These are phyloP conservation scores for Colletotrichum tabaci DNA, from an alignment of 2,329 filamentous ascomycete species.

Conservation along the genomic window DNA sequence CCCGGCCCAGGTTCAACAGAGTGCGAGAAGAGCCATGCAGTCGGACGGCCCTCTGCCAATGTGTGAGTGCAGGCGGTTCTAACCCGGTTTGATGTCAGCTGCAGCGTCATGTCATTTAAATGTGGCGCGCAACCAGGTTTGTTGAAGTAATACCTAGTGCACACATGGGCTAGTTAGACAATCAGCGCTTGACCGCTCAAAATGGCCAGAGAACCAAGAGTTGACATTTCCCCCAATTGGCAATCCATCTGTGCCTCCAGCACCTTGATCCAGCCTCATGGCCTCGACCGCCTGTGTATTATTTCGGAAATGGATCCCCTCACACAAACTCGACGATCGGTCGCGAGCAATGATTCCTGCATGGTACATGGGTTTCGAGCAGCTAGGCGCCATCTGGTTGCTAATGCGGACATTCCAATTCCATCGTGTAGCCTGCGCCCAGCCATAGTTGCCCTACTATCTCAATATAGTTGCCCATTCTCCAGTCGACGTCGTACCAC, in stretches of 20 bases:
- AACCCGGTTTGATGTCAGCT: conserved; percentile 36
- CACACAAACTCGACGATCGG: not conserved
- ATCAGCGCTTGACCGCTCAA: conserved; percentile 26
- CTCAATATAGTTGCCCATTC: not conserved
- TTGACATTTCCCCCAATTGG: not conserved
- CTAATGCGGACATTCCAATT: not conserved
- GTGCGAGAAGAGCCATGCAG: conserved; percentile 9
- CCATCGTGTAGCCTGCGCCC: not conserved
- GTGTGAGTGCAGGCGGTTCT: conserved; percentile 21
- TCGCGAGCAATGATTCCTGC: not conserved
- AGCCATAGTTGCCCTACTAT: not conserved
- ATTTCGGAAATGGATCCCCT: not conserved
- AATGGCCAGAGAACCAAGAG: not conserved
- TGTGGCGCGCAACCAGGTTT: conserved; percentile 20
- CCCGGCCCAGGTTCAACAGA: conserved; percentile 2
- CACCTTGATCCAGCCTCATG: not conserved
- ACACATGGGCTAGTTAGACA: conserved; percentile 4
- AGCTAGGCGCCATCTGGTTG: not conserved
- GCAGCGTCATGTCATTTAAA: conserved; percentile 30
- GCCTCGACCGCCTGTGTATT: not conserved
- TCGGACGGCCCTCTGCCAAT: conserved; percentile 14
- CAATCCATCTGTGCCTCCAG: not conserved
- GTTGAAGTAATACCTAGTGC: conserved; percentile 8
- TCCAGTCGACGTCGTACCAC: not conserved
- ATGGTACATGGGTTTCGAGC: not conserved